These are phyloP conservation scores for Furcasterigmium sp. DNA, from an alignment of 2,329 filamentous ascomycete species.

Conservation along the genomic window DNA sequence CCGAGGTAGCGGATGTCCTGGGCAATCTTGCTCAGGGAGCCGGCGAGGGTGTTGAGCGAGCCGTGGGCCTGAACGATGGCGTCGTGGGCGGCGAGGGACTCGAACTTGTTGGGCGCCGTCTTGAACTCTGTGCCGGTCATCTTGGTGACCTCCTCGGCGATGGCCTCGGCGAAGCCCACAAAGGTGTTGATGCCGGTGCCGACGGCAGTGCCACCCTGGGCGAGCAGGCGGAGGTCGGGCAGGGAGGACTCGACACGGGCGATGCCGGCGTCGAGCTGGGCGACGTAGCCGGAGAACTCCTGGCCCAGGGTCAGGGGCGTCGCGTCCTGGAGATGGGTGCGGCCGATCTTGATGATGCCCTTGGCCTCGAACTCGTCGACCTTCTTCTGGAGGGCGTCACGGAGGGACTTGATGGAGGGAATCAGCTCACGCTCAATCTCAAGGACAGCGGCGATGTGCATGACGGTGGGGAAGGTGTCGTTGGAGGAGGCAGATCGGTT, in stretches of 20 bases:
- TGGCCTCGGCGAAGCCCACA: conserved; percentile 88
- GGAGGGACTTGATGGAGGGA: conserved; percentile 75
- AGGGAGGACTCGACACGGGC: conserved; percentile 78
- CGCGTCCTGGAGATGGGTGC: conserved; percentile 95
- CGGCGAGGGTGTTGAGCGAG: conserved; percentile 85
- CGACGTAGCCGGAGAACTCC: conserved; percentile 96
- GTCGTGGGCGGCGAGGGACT: conserved; percentile 92
- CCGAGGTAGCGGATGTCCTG: conserved; percentile 97
- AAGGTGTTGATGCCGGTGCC: conserved; percentile 98
- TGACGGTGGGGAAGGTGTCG: conserved; percentile 98
- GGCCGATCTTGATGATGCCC: conserved; percentile 97
- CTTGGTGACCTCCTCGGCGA: conserved; percentile 84
- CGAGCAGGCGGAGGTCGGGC: conserved; percentile 79
- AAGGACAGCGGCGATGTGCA: conserved; percentile 97
- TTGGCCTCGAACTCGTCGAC: conserved; percentile 76
- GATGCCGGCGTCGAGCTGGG: conserved; percentile 87
- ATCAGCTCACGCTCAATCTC: conserved; percentile 85
- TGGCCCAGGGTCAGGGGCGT: conserved; percentile 93
- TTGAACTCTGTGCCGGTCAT: conserved; percentile 92
- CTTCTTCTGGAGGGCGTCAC: conserved; percentile 81
- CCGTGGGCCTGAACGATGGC: conserved; percentile 92
- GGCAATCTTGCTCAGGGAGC: conserved; percentile 93
- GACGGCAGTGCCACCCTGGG: conserved; percentile 94
- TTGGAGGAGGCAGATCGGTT: conserved; percentile 99
- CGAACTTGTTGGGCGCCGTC: conserved; percentile 98